Base-by-base conservation (phyloP, 768 basidiomycete species). In the Suillus paluster region DNA sequence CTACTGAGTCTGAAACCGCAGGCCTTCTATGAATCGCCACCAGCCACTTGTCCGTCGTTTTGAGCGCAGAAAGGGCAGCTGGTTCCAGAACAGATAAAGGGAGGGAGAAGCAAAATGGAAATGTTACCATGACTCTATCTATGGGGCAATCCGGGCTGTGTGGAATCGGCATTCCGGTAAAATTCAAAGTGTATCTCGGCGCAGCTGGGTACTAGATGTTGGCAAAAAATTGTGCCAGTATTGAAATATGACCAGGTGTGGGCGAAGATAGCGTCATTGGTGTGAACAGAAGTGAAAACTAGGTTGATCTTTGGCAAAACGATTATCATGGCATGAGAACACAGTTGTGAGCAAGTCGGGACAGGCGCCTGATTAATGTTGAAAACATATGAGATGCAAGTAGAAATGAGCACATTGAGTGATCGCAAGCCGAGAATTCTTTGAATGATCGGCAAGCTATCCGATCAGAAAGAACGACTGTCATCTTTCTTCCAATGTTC, bases 171-270 rank as follows among this genome's bases (percentile, higher is more conserved):
- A n/a, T 48, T 27, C 15, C 17, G 10, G 36, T 11, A 10, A 23
- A 54, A 23, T 54, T 38, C 36, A 21, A 48, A 50, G 27, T 19
- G 15, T 19, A 19, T 27, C 25, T 17, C 9, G 15, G 15, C 19
- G 48, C 48, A 49, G 23, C 30, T 33, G 15, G 23, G 27, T 5
- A 19, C 19, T 33, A 12, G 49, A 33, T 1, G 11, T n/a, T 33
- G 30, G 49, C 19, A 50, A 33, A 50, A 50, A 6, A n/a, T 33
- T 33, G 27, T 50, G 30, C 30, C 49, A 50, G 11, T n/a, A n/a
- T n/a, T n/a, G n/a, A n/a, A 50, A n/a, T 27, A 50, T 33, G 49
- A 50, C 17, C 27, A 33, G 49, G 49, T 50, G 49, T 33, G 49
- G 27, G 19, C 11, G 11, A 27, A 50, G 27, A 50, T 4, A 3